These are phyloP conservation scores for Nemania abortiva DNA, from an alignment of 2,329 filamentous ascomycete species.

Conservation along the genomic window DNA sequence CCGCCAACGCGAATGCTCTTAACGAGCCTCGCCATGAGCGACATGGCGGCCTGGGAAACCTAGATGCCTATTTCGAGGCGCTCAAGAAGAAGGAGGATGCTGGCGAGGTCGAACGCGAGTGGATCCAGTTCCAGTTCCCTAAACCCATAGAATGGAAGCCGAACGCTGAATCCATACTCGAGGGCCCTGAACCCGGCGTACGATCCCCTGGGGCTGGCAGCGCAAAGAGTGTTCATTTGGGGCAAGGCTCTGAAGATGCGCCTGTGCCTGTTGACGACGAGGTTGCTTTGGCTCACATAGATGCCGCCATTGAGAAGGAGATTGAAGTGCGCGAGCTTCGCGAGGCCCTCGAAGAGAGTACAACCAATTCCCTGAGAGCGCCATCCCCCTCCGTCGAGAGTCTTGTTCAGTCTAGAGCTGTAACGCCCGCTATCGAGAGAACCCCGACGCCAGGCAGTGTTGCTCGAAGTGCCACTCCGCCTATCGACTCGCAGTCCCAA, in stretches of 20 bases:
- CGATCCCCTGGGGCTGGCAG: conserved; percentile 61
- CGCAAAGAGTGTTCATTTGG: conserved; percentile 47
- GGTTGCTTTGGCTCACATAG: conserved; percentile 80
- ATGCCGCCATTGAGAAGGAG: conserved; percentile 85
- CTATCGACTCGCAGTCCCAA: conserved; percentile 72
- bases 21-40: conserved; percentile 69
- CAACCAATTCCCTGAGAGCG: conserved; percentile 53
- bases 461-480: conserved; percentile 70
- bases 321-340: conserved; percentile 56
- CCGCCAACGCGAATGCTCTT: conserved; percentile 63
- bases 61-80: conserved; percentile 93
- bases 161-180: conserved; percentile 65
- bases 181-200: conserved; percentile 70
- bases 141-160: conserved; percentile 92
- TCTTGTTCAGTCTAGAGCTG: conserved; percentile 55
- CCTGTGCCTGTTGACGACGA: conserved; percentile 62
- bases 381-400: conserved; percentile 55
- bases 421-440: conserved; percentile 58
- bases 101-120: conserved; percentile 80
- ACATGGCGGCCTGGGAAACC: conserved; percentile 67
- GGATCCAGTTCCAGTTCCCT: conserved; percentile 91
- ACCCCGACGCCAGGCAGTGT: conserved; percentile 60
- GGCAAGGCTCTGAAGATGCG: conserved; percentile 51
- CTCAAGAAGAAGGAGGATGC: conserved; percentile 73
- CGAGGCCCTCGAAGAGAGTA: conserved; percentile 48